Conservation (phyloP, 2,329 filamentous ascomycete species). For the Microdochium paspali region DNA sequence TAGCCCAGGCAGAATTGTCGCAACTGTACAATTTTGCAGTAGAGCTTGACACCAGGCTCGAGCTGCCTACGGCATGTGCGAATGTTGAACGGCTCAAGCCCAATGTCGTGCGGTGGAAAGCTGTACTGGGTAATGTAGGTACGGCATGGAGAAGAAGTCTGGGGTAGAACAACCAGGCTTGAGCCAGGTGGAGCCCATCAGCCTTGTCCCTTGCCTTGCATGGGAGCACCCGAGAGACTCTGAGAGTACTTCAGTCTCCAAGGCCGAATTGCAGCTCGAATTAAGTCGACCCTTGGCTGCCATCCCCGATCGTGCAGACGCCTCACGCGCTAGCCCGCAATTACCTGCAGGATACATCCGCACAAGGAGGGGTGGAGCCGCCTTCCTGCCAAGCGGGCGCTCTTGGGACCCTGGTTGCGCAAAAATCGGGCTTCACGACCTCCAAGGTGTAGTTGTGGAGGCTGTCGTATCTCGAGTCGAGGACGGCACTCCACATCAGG, state of each 20-base stretch:
- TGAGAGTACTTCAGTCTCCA: background rate
- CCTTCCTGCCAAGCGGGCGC: background rate
- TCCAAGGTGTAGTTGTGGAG: background rate
- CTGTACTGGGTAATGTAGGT: no score
- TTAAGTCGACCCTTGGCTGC: background rate
- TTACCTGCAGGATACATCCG: background rate
- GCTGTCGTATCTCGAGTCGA: background rate
- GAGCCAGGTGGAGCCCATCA: no score
- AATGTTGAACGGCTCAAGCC: no score
- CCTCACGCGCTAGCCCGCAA: background rate
- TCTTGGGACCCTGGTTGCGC: background rate
- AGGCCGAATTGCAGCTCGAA: background rate
- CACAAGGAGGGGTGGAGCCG: background rate
- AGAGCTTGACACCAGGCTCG: no score
- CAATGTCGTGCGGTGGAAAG: no score
- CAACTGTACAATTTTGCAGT: no score
- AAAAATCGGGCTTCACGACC: background rate
- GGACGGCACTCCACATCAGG: background rate
- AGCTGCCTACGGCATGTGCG: no score
- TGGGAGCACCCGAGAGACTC: background rate
- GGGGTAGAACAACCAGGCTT: no score
- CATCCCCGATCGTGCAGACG: background rate
- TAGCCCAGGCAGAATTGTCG: no score
- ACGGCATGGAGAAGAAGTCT: no score
- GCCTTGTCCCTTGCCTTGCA: no score